Evolutionary conservation across 2,329 filamentous ascomycete genomes (phyloP), one percentile per base, ranked within the genome.

Genomic region (Fusarium hostae): DNA sequence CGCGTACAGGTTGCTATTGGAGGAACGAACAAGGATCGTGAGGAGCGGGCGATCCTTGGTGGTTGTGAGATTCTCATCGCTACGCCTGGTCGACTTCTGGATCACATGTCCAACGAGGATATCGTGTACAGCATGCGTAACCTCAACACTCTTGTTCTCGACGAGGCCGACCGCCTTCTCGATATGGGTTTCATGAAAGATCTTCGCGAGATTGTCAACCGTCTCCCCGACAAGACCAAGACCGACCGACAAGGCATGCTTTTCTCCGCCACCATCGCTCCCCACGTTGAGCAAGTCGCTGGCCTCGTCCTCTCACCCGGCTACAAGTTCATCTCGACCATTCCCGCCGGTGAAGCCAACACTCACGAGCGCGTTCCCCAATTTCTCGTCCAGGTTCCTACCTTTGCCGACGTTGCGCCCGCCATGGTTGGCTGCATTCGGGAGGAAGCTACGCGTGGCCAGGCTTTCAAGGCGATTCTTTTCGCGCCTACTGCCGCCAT

Each of bases 151-250:
- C 84, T 96, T 7, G 92, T 96, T 22, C 91, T 96, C 79, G 93
- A 95, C 73, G 93, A 95, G 82, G 93, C 93, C 32, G 93, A 96
- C 77, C 86, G 93, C 39, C 87, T 97, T 41, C 88, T 97, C 6
- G 94, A 97, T 78, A 90, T 95, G 79, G 94, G 95, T 74, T 97
- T 97, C 78, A 90, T 93, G n/a, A 89, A 90, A 5, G 90, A 92
- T 13, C 85, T 97, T 5, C 89, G 92, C 78, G 92, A 93, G 74
- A 95, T 97, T 66, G 86, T 97, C 24, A 85, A 87, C 72, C 88
- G 90, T 15, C 84, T 97, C 7, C 93, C 93, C 0, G 81, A 87
- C 66, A 89, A 90, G 78, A 79, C 83, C 4, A 80, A 86, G 56
- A 87, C 89, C 32, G 85, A 90, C 63, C 82, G 88, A 56, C 90